Conservation (phyloP, 495 filamentous ascomycete species). For the Aspergillus heteromorphus region DNA sequence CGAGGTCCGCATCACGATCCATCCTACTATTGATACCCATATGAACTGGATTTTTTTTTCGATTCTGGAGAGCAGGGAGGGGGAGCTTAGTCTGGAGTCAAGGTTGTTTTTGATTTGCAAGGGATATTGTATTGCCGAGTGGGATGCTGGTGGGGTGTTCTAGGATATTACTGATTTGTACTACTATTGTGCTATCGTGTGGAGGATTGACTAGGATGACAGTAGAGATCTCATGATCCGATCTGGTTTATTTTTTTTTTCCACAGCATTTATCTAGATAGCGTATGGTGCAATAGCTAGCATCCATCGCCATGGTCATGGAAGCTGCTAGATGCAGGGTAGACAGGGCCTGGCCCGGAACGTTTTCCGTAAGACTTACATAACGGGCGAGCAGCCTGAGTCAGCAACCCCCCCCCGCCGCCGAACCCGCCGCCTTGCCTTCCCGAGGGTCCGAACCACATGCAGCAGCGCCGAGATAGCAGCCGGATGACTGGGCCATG, state of each 20-base stretch:
- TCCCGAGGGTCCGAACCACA: constrained; percentile 17
- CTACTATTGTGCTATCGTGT: too few relatives aligned
- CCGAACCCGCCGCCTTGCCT: constrained; percentile 12
- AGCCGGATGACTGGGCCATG: not conserved
- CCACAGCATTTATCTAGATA: too few relatives aligned
- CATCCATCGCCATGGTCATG: not conserved
- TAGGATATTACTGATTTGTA: too few relatives aligned
- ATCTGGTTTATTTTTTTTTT: too few relatives aligned
- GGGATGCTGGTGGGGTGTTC: not conserved
- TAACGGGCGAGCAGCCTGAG: constrained; percentile 5
- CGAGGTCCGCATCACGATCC: not conserved
- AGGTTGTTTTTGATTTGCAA: not conserved
- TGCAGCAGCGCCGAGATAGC: constrained; percentile 5
- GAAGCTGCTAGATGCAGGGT: constrained; percentile 11
- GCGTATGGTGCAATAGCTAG: too few relatives aligned
- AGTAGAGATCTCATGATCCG: too few relatives aligned
- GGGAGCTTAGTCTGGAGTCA: not conserved
- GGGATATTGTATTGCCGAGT: not conserved
- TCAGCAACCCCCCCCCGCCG: constrained; percentile 15
- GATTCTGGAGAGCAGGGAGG: not conserved
- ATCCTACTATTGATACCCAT: not conserved
- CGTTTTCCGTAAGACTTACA: not conserved
- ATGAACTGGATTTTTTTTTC: not conserved
- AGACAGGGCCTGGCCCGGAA: not conserved
- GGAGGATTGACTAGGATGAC: not conserved